Percentiles rank a stretch among this genome's conserved stretches.
Conservation (phyloP, 345 rosid genomes). For the Ceriops tagal region DNA sequence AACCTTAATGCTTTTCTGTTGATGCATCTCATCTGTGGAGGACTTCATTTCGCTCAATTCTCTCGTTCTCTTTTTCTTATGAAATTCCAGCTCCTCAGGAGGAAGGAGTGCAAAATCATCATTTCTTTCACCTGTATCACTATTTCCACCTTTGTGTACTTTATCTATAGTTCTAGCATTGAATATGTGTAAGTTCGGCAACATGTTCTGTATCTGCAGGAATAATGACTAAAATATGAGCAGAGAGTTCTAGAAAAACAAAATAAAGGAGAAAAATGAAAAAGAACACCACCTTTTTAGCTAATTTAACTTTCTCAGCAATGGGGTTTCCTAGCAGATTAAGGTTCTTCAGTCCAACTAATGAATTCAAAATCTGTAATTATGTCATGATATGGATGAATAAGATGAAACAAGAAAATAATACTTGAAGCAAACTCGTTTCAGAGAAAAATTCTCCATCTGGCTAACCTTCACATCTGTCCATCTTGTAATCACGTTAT, state of each 20-base stretch:
- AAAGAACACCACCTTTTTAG: constrained; percentile 50
- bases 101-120: constrained; percentile 17
- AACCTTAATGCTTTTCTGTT: constrained; percentile 10
- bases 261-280: constrained; percentile 1
- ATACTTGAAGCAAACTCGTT: constrained; percentile 1
- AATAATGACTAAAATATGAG: constrained; percentile 1
- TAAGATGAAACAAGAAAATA: constrained; percentile 4
- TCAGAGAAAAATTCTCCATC: not conserved
- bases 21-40: constrained; percentile 12
- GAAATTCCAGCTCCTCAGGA: constrained; percentile 24
- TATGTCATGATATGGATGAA: constrained; percentile 1
- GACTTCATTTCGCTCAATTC: constrained; percentile 10
- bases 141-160: constrained; percentile 30
- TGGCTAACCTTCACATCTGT: constrained; percentile 67
- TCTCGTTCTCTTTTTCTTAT: constrained; percentile 19
- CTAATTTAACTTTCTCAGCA: constrained; percentile 58
- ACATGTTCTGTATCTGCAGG: constrained; percentile 53
- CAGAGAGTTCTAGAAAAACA: not conserved
- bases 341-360: constrained; percentile 60
- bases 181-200: constrained; percentile 62
- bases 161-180: constrained; percentile 64
- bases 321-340: constrained; percentile 81
- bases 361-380: constrained; percentile 57
- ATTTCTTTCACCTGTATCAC: constrained; percentile 11
- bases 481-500: constrained; percentile 62